phyloP scores from a whole-genome alignment of 2,329 filamentous ascomycete genomes.

The Phyllosticta capitalensis region DNA sequence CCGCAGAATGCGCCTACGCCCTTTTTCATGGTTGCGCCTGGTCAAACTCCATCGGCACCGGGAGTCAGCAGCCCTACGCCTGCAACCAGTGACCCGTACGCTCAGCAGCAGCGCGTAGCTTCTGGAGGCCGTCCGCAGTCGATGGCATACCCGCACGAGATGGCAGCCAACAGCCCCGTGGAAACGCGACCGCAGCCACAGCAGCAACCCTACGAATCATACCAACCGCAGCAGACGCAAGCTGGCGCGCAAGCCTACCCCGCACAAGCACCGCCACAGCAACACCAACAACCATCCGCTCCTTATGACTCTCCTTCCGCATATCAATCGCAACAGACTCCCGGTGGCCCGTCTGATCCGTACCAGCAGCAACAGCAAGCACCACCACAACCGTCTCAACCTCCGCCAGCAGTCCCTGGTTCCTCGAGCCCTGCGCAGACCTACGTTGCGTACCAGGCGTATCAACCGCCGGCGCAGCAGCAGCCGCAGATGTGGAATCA shows the following conservation, averaged over 20 bases:
- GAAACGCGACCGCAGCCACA: conserved; percentile 34
- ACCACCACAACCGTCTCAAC: conserved; percentile 18
- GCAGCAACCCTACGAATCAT: conserved; percentile 15
- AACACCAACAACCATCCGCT: conserved; percentile 16
- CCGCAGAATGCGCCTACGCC: conserved; percentile 20
- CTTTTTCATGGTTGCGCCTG: conserved; percentile 30
- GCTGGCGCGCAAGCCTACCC: conserved; percentile 19
- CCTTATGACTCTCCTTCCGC: conserved; percentile 10
- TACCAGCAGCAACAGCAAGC: conserved; percentile 19
- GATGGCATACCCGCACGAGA: conserved; percentile 35
- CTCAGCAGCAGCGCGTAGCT: conserved; percentile 23
- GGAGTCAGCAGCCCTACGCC: conserved; percentile 16
- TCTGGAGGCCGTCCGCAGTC: conserved; percentile 28
- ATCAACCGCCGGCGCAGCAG: conserved; percentile 16
- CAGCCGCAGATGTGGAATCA: conserved; percentile 7
- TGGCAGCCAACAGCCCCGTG: conserved; percentile 36
- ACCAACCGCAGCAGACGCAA: conserved; percentile 15
- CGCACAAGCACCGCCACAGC: conserved; percentile 17
- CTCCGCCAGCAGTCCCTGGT: conserved; percentile 10
- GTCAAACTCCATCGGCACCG: conserved; percentile 18
- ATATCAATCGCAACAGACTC: conserved; percentile 14
- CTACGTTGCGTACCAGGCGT: conserved; percentile 20
- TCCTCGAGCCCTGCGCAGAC: conserved; percentile 4
- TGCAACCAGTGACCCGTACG: conserved; percentile 26
- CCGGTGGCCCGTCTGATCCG: conserved; percentile 10